These are phyloP conservation scores for Kluyveromyces aestuarii DNA, from an alignment of 805 yeast species.

Conservation along the genomic window DNA sequence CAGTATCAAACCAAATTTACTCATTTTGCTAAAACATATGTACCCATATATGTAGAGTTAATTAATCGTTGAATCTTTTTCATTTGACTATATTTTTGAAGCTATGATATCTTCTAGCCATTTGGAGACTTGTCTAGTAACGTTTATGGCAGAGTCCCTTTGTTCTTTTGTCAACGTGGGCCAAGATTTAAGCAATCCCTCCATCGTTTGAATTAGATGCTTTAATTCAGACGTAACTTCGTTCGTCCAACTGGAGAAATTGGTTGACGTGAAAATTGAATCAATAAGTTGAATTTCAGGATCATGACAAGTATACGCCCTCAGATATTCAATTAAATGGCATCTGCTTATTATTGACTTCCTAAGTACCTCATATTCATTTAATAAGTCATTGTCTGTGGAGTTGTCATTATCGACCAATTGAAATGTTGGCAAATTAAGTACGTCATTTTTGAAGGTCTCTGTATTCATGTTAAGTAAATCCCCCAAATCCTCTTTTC, in stretches of 20 bases:
- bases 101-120: neutral
- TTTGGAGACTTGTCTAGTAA: neutral
- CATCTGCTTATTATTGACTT: conserved; percentile 12
- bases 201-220: neutral
- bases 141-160: neutral
- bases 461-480: neutral
- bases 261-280: conserved; percentile 56
- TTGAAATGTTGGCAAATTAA: conserved; percentile 18
- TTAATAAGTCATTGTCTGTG: conserved; percentile 10
- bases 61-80: neutral
- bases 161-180: neutral
- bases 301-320: neutral
- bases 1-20: neutral
- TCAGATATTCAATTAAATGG: conserved; percentile 8
- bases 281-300: neutral
- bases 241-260: conserved; percentile 14
- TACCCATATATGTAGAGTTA: neutral
- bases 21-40: neutral
- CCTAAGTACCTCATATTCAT: conserved; percentile 20
- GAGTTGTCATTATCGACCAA: conserved; percentile 7
- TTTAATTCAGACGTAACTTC: neutral
- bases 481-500: neutral
- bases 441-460: conserved; percentile 15
- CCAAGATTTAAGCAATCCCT: neutral
- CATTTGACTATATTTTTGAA: neutral